Base-by-base conservation (phyloP, 805 yeast genomes). In the Tetrapisispora phaffii region DNA sequence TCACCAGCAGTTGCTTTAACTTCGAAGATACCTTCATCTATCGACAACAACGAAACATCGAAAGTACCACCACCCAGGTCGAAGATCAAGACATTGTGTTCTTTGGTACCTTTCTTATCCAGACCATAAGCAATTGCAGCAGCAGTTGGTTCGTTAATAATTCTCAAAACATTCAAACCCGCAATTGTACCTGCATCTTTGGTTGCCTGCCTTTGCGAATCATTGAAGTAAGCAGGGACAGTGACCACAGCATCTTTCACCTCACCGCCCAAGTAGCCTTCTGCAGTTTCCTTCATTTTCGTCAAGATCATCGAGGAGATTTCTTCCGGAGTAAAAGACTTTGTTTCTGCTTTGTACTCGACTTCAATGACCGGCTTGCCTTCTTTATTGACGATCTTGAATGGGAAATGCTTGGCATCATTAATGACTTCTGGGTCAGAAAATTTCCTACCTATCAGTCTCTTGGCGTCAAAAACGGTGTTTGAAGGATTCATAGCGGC, bases 1-100 rank as follows among this genome's bases (percentile, higher is more conserved):
- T 62, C 67, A 61, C 70, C 70, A 20, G 70, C 70, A 29, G 96
- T 87, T 59, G 96, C 94, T 78, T 87, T 87, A 63, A 87, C 96
- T 66, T 88, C 88, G 76, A 87, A 87, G 65, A 87, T 88, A 81
- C 96, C 96, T 63, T 90, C 96, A 68, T 88, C 90, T 67, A 87
- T 86, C 67, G 85, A 80, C 62, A 87, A 76, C 58, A 87, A 75
- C 43, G 96, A 88, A 53, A 88, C 96, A 86, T 87, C 96, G 73
- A 87, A 87, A 63, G 96, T 87, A 77, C 96, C 96, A 73, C 96
- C 96, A 79, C 96, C 96, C 65, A 87, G 76, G 72, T 87, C 96
- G 76, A 87, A 87, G 63, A 87, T 87, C 65, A 87, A 76, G 51
- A 87, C 90, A 71, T 84, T 82, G 76, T 82, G 83, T 74, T 85